These are phyloP conservation scores for Candida nanaspora DNA, from an alignment of 805 yeast species.

Conservation along the genomic window DNA sequence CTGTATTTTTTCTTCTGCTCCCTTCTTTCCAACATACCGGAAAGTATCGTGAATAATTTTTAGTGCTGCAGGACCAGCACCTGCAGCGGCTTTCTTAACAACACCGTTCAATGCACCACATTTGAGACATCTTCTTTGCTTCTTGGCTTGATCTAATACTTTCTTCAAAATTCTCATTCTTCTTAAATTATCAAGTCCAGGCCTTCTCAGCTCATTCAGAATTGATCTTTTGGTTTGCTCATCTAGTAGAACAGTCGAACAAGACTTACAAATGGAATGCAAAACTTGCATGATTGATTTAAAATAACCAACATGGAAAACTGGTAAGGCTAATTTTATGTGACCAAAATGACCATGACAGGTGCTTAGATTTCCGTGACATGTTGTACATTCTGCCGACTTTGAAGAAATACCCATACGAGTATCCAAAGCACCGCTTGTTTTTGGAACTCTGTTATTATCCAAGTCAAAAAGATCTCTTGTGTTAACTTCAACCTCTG, in stretches of 20 bases:
- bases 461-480: conserved; percentile 90
- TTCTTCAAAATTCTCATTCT: conserved; percentile 84
- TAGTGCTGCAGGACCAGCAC: conserved; percentile 87
- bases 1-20: conserved; percentile 71
- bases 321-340: conserved; percentile 86
- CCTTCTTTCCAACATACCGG: conserved; percentile 90
- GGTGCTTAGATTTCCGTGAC: conserved; percentile 85
- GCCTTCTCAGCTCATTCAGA: conserved; percentile 73
- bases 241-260: conserved; percentile 71
- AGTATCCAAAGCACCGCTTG: conserved; percentile 83
- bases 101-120: conserved; percentile 94
- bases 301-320: conserved; percentile 95
- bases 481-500: conserved; percentile 89
- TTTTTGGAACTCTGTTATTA: conserved; percentile 76
- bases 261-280: conserved; percentile 86
- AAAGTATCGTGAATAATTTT: conserved; percentile 94
- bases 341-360: conserved; percentile 99
- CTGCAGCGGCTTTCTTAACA: conserved; percentile 91
- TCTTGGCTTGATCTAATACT: conserved; percentile 87
- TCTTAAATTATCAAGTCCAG: conserved; percentile 83
- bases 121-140: conserved; percentile 81
- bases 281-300: conserved; percentile 82
- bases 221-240: conserved; percentile 66
- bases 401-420: conserved; percentile 93
- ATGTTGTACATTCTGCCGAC: conserved; percentile 78